Conservation (phyloP, 225 moss, liverwort and hornwort species). For the Polytrichum commune region DNA sequence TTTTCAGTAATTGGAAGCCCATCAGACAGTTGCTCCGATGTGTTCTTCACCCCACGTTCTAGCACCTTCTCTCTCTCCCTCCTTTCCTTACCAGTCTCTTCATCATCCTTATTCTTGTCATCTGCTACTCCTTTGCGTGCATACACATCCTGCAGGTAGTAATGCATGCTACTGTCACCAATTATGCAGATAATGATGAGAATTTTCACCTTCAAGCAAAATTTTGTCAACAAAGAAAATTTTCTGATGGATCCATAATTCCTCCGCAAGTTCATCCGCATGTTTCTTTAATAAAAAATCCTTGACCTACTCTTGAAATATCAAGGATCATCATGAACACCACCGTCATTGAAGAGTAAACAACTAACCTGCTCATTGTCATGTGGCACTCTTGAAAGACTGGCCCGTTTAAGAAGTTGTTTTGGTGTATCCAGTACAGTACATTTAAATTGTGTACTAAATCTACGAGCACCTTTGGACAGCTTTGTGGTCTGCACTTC, state of each 20-base stretch:
- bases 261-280: no score
- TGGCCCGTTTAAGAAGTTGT: constrained; percentile 32
- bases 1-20: constrained; percentile 20
- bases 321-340: no score
- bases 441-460: constrained; percentile 32
- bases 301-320: no score
- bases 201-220: not conserved
- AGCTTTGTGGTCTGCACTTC: constrained; percentile 8
- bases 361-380: constrained; percentile 24
- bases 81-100: constrained; percentile 13
- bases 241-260: no score
- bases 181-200: no score
- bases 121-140: constrained; percentile 25
- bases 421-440: constrained; percentile 32
- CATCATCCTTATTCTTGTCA: constrained; percentile 15
- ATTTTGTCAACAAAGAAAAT: no score
- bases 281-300: no score
- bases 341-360: not conserved
- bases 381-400: constrained; percentile 15
- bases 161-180: no score
- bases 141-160: constrained; percentile 24
- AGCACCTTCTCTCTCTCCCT: constrained; percentile 14
- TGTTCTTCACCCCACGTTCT: constrained; percentile 19
- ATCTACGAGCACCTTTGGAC: constrained; percentile 18
- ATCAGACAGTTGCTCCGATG: constrained; percentile 13